Percentiles rank a stretch among this genome's conserved stretches.
phyloP scores from a whole-genome alignment of 768 basidiomycete species.

The Mycena epipterygia region DNA sequence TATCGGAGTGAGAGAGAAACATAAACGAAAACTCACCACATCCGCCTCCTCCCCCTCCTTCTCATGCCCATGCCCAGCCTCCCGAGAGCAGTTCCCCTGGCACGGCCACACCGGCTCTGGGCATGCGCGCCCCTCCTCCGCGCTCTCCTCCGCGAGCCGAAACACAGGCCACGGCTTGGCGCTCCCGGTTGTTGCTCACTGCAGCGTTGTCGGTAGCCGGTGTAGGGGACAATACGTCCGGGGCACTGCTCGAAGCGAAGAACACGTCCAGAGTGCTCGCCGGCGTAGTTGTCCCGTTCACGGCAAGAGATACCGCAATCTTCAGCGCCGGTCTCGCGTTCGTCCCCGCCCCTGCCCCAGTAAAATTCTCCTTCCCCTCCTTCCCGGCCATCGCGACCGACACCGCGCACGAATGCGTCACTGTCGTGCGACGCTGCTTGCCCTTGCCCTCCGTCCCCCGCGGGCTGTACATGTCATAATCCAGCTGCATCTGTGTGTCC shows the following conservation, averaged over 20 bases:
- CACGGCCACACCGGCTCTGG: constrained; percentile 29
- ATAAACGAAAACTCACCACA: constrained; percentile 17
- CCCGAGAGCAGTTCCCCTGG: constrained; percentile 21
- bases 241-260: too few relatives aligned
- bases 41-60: constrained; percentile 20
- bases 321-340: neutral
- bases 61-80: constrained; percentile 8
- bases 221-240: too few relatives aligned
- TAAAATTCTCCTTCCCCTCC: neutral
- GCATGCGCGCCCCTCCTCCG: constrained; percentile 13
- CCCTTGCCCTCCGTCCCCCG: neutral
- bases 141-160: constrained; percentile 20
- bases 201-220: too few relatives aligned
- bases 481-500: too few relatives aligned
- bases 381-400: constrained; percentile 18
- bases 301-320: constrained; percentile 25
- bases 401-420: constrained; percentile 24
- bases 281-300: too few relatives aligned
- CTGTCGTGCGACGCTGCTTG: constrained; percentile 29
- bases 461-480: too few relatives aligned
- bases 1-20: neutral
- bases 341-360: neutral
- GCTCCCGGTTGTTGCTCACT: neutral
- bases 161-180: neutral
- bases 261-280: too few relatives aligned